These are phyloP conservation scores for Leccinum disarticulatum DNA, from an alignment of 768 basidiomycete species.

Conservation along the genomic window DNA sequence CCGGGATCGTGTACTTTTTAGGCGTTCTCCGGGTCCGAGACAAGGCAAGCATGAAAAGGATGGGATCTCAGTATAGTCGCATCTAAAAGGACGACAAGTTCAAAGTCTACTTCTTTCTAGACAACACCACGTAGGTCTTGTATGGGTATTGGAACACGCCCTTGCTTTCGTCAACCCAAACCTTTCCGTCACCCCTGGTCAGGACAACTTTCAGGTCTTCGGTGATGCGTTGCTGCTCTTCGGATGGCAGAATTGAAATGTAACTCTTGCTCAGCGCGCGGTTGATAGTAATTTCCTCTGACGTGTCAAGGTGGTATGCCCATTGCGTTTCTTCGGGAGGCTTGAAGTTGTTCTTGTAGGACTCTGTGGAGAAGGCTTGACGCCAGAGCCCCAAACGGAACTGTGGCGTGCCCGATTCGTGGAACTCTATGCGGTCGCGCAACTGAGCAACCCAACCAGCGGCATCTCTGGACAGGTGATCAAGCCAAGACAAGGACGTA, in stretches of 20 bases:
- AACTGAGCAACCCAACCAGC: slow-evolving; percentile 76
- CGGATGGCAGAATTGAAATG: slow-evolving; percentile 59
- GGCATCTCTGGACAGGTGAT: slow-evolving; percentile 40
- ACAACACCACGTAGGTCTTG: slow-evolving; percentile 59
- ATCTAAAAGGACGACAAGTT: not conserved
- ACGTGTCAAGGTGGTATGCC: slow-evolving; percentile 51
- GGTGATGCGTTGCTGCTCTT: slow-evolving; percentile 55
- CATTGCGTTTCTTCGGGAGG: slow-evolving; percentile 57
- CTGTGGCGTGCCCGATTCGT: slow-evolving; percentile 78
- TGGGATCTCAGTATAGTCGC: not conserved
- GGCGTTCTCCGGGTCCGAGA: not conserved
- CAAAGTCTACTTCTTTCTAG: slow-evolving; percentile 39
- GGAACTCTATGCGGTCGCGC: slow-evolving; percentile 64
- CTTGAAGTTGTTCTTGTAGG: slow-evolving; percentile 62
- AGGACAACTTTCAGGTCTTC: slow-evolving; percentile 56
- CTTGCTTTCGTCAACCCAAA: slow-evolving; percentile 72
- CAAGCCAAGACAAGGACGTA: not conserved
- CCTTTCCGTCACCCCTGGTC: slow-evolving; percentile 55
- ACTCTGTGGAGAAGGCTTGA: slow-evolving; percentile 57
- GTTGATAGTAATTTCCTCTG: slow-evolving; percentile 56
- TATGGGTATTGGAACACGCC: slow-evolving; percentile 84
- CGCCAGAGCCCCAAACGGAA: slow-evolving; percentile 79
- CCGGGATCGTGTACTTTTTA: not conserved
- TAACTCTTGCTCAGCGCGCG: slow-evolving; percentile 85
- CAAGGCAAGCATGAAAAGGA: not conserved